Percentiles rank a stretch among this genome's conserved stretches.
Conservation (phyloP, 1,284 basidiomycete genomes). For the Athelia sp. region DNA sequence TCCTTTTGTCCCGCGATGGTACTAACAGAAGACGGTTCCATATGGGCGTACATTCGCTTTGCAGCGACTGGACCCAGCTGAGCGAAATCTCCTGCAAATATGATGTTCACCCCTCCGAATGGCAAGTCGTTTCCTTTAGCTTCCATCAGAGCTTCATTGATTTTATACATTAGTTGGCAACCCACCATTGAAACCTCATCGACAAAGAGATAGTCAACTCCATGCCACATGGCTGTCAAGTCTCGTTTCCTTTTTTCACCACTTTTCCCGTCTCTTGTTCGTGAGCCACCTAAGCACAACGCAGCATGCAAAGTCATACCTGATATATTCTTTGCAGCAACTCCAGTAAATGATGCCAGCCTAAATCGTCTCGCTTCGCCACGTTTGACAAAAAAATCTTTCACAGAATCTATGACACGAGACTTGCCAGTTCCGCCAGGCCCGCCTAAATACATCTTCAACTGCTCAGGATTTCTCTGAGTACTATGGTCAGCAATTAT, state of each 20-base stretch:
- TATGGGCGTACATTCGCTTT: too few relatives aligned
- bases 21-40: too few relatives aligned
- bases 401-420: constrained; percentile 10
- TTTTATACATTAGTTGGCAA: too few relatives aligned
- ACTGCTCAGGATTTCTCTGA: constrained; percentile 1
- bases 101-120: constrained; percentile 34
- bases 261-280: too few relatives aligned
- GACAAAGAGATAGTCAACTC: constrained; percentile 33
- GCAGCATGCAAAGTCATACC: constrained; percentile 5
- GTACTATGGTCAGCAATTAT: constrained; percentile 22
- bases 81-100: constrained; percentile 34
- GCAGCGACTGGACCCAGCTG: constrained; percentile 29
- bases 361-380: background rate
- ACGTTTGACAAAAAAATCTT: background rate
- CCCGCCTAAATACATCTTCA: constrained; percentile 18
- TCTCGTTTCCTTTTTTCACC: too few relatives aligned
- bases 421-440: constrained; percentile 17
- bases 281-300: background rate
- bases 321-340: constrained; percentile 1
- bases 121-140: constrained; percentile 22
- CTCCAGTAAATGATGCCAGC: constrained; percentile 2
- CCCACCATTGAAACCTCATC: constrained; percentile 42
- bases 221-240: too few relatives aligned
- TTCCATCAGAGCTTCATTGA: too few relatives aligned
- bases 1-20: background rate